Percentiles rank a stretch among this genome's conserved stretches.
Conservation (phyloP, 257 asterid species). For the Verbena officinalis region DNA sequence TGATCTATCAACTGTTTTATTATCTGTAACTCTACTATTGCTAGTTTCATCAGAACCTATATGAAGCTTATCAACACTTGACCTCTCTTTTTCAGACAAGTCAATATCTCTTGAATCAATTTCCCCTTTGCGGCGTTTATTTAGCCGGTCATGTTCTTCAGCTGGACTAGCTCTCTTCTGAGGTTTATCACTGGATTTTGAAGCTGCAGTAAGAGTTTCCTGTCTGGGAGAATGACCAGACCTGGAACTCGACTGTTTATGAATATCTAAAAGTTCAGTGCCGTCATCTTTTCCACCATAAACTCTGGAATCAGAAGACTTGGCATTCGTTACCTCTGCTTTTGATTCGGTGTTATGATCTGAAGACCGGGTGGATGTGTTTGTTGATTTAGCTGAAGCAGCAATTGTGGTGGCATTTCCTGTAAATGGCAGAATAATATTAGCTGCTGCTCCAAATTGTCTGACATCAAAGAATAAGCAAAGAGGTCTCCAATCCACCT, state of each 20-base stretch:
- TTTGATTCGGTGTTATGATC: constrained; percentile 57
- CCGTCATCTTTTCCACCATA: constrained; percentile 65
- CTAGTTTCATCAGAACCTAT: constrained; percentile 64
- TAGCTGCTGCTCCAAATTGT: constrained; percentile 39
- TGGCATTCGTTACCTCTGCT: constrained; percentile 48
- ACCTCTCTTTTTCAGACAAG: constrained; percentile 71
- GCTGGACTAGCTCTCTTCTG: constrained; percentile 85
- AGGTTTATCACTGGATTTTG: constrained; percentile 66
- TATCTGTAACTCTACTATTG: constrained; percentile 52
- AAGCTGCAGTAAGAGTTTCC: constrained; percentile 49
- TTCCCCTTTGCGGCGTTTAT: constrained; percentile 90
- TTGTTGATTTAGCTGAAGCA: constrained; percentile 52
- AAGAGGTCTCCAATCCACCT: constrained; percentile 38
- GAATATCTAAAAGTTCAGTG: constrained; percentile 56
- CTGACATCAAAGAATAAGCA: constrained; percentile 34
- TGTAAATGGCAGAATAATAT: constrained; percentile 49
- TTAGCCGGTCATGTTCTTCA: constrained; percentile 79
- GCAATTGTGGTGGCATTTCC: constrained; percentile 50
- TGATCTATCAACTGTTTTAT: constrained; percentile 66
- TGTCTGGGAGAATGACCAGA: constrained; percentile 77
- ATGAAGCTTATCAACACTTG: constrained; percentile 57
- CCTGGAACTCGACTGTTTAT: constrained; percentile 60
- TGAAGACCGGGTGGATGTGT: constrained; percentile 51
- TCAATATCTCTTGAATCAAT: constrained; percentile 71
- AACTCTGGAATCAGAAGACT: constrained; percentile 59